Evolutionary conservation across 441 rosid genomes (phyloP).

Genomic region (Brassica balearica): DNA sequence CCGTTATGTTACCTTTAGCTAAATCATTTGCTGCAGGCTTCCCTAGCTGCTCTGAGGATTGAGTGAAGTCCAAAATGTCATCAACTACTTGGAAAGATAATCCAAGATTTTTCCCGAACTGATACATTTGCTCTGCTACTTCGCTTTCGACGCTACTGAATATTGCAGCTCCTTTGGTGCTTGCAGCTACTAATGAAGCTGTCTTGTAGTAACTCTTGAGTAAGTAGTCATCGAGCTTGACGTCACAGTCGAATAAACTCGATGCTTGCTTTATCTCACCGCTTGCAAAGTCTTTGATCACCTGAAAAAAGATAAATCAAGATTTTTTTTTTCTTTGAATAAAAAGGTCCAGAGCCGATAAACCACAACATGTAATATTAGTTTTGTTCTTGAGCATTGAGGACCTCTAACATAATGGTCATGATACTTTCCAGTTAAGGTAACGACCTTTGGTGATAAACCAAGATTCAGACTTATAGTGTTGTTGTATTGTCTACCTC

Average conservation of each 20-base stretch:
- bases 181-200: conserved; percentile 87
- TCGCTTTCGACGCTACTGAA: conserved; percentile 68
- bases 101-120: conserved; percentile 88
- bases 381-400: too few species aligned
- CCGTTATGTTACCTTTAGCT: conserved; percentile 85
- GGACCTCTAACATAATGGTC: too few species aligned
- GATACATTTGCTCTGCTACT: conserved; percentile 66
- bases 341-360: too few species aligned
- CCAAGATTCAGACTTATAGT: conserved; percentile 18
- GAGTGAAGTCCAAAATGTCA: conserved; percentile 92
- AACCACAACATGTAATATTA: too few species aligned
- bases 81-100: conserved; percentile 88
- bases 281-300: conserved; percentile 95
- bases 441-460: background rate
- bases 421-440: too few species aligned
- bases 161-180: conserved; percentile 93
- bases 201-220: conserved; percentile 91
- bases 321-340: too few species aligned
- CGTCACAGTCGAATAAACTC: conserved; percentile 79
- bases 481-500: background rate
- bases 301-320: conserved; percentile 48
- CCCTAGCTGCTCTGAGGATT: conserved; percentile 90
- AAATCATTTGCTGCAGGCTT: conserved; percentile 90
- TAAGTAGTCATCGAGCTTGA: conserved; percentile 78
- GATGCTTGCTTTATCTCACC: conserved; percentile 99